Percentiles rank a stretch among this genome's conserved stretches.
phyloP scores from a whole-genome alignment of 768 basidiomycete genomes.

The Boletus rubescentipes region DNA sequence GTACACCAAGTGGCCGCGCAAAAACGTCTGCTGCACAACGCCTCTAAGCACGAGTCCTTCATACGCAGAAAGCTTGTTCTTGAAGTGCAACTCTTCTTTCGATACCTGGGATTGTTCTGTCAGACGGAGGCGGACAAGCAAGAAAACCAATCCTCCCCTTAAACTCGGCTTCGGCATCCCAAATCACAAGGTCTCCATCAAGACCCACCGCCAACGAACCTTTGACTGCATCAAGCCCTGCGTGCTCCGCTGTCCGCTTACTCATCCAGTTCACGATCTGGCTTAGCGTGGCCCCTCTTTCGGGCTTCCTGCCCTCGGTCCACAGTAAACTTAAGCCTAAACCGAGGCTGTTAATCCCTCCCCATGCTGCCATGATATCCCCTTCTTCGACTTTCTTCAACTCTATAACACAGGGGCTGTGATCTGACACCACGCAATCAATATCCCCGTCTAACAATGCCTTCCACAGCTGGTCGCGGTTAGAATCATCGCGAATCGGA shows the following conservation, averaged over 20 bases:
- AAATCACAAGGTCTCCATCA: conserved; percentile 87
- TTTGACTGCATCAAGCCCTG: conserved; percentile 66
- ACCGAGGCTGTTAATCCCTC: conserved; percentile 90
- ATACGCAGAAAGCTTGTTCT: conserved; percentile 93
- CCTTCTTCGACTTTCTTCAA: conserved; percentile 79
- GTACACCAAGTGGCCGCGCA: conserved; percentile 77
- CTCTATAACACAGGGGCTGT: conserved; percentile 84
- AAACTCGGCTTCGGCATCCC: conserved; percentile 60
- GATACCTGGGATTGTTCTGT: conserved; percentile 53
- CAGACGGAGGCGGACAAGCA: not conserved
- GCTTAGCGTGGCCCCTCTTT: conserved; percentile 50
- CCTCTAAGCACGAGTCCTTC: conserved; percentile 72
- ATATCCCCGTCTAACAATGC: conserved; percentile 81
- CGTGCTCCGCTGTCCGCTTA: conserved; percentile 73
- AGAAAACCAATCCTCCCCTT: conserved; percentile 31
- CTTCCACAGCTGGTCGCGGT: conserved; percentile 76
- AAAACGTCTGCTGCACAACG: conserved; percentile 69
- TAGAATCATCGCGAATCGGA: conserved; percentile 75
- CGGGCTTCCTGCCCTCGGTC: conserved; percentile 70
- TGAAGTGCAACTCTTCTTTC: conserved; percentile 74
- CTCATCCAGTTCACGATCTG: conserved; percentile 77
- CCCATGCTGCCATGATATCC: conserved; percentile 90
- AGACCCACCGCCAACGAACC: conserved; percentile 71
- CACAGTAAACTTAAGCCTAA: conserved; percentile 86
- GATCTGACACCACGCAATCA: conserved; percentile 94